Percentiles rank a stretch among this genome's conserved stretches.
phyloP scores from a whole-genome alignment of 495 filamentous ascomycete genomes.

The Lasiosphaeris hirsuta region DNA sequence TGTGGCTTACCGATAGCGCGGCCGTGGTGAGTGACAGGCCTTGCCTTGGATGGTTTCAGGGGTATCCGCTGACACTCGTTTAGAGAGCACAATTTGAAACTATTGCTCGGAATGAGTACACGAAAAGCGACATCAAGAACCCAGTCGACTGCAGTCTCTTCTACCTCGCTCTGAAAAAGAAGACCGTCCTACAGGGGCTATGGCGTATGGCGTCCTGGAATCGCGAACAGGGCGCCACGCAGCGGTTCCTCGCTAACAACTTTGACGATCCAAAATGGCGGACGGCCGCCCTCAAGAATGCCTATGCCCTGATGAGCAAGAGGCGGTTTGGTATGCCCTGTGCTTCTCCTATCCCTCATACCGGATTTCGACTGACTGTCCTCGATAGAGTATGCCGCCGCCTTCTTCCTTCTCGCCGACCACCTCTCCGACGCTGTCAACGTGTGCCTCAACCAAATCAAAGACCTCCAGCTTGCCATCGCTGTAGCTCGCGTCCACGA shows the following conservation, averaged over 20 bases:
- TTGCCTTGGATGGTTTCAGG: background rate
- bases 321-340: constrained; percentile 70
- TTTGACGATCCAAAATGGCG: constrained; percentile 84
- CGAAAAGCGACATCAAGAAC: constrained; percentile 80
- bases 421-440: constrained; percentile 79
- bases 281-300: constrained; percentile 91
- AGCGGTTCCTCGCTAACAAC: constrained; percentile 75
- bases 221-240: constrained; percentile 76
- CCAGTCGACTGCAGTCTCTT: constrained; percentile 91
- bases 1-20: constrained; percentile 80
- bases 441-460: constrained; percentile 78
- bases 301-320: constrained; percentile 92
- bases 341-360: background rate
- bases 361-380: background rate
- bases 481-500: constrained; percentile 85
- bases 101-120: constrained; percentile 90
- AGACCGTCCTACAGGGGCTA: constrained; percentile 82
- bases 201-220: constrained; percentile 97
- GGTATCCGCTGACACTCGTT: background rate
- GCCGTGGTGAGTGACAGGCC: constrained; percentile 61
- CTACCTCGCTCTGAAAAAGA: constrained; percentile 90
- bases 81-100: constrained; percentile 79
- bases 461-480: constrained; percentile 87
- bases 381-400: constrained; percentile 81
- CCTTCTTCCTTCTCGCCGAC: constrained; percentile 92